These are phyloP conservation scores for Leccinum truebloodii DNA, from an alignment of 768 basidiomycete species.

Conservation along the genomic window DNA sequence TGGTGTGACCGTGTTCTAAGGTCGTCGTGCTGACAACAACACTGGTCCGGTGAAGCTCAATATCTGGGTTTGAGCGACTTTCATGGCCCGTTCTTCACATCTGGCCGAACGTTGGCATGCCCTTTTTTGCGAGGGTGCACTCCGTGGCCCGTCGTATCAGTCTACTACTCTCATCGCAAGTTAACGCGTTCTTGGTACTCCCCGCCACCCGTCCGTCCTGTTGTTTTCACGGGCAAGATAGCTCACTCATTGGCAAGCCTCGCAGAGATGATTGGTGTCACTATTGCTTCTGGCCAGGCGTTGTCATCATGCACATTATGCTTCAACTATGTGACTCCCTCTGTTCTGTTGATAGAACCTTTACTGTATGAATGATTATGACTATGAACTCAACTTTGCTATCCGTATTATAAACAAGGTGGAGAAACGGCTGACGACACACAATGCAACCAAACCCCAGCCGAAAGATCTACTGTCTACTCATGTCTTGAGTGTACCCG, in stretches of 20 bases:
- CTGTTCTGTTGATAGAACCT: conserved; percentile 11
- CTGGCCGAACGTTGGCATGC: conserved; percentile 14
- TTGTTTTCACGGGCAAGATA: conserved; percentile 5
- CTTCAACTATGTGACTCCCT: conserved; percentile 19
- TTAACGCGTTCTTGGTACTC: conserved; percentile 10
- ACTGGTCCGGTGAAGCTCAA: conserved; percentile 11
- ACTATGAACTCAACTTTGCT: conserved; percentile 5
- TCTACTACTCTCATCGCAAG: conserved; percentile 16
- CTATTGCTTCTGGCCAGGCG: conserved; percentile 1
- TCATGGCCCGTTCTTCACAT: conserved; percentile 1
- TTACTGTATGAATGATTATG: conserved; percentile 23
- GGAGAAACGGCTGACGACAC: not conserved
- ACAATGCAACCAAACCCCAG: not conserved
- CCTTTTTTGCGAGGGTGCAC: conserved; percentile 10
- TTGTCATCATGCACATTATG: conserved; percentile 27
- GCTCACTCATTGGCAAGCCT: conserved; percentile 7
- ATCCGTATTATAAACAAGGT: not conserved
- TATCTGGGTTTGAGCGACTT: conserved; percentile 15
- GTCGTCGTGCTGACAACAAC: conserved; percentile 4
- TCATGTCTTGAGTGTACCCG: conserved; percentile 18
- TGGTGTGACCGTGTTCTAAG: conserved; percentile 82
- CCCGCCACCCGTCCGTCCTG: conserved; percentile 1
- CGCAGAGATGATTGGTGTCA: conserved; percentile 1
- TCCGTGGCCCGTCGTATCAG: conserved; percentile 7
- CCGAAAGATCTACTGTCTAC: not conserved